Percentiles rank a stretch among this genome's conserved stretches.
phyloP scores from a whole-genome alignment of 768 basidiomycete genomes.

The Imleria badia region DNA sequence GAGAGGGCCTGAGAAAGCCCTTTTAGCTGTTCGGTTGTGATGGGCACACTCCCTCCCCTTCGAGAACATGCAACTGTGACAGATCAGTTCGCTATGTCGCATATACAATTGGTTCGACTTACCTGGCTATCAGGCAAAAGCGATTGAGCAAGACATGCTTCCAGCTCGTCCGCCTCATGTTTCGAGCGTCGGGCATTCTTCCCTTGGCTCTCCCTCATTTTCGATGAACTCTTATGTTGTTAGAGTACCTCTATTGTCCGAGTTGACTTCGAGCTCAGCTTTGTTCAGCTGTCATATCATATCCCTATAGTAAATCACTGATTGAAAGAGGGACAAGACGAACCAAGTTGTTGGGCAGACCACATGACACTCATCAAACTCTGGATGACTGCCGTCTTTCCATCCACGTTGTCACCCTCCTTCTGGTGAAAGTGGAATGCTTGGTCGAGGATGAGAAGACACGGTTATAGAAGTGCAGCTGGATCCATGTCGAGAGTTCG shows the following conservation, averaged over 20 bases:
- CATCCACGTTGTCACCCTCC: constrained; percentile 71
- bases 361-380: constrained; percentile 86
- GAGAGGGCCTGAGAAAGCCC: constrained; percentile 91
- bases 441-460: constrained; percentile 90
- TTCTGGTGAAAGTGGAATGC: constrained; percentile 92
- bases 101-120: no score
- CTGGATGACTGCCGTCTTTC: constrained; percentile 76
- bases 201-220: constrained; percentile 95
- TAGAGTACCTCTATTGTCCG: constrained; percentile 95
- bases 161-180: constrained; percentile 76
- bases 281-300: constrained; percentile 75
- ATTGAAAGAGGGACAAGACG: constrained; percentile 26
- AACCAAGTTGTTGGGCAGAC: constrained; percentile 92
- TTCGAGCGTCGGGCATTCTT: constrained; percentile 88
- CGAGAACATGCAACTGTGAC: constrained; percentile 54
- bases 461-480: constrained; percentile 83
- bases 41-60: constrained; percentile 77
- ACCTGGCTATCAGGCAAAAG: constrained; percentile 91
- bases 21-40: constrained; percentile 95
- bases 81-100: background rate
- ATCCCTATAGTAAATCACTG: background rate
- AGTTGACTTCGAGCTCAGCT: constrained; percentile 94
- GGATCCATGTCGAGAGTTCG: constrained; percentile 91
- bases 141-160: constrained; percentile 75
- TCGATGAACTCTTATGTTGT: constrained; percentile 99